These are phyloP conservation scores for Testicularia cyperi DNA, from an alignment of 1,284 basidiomycete genomes.

Conservation along the genomic window DNA sequence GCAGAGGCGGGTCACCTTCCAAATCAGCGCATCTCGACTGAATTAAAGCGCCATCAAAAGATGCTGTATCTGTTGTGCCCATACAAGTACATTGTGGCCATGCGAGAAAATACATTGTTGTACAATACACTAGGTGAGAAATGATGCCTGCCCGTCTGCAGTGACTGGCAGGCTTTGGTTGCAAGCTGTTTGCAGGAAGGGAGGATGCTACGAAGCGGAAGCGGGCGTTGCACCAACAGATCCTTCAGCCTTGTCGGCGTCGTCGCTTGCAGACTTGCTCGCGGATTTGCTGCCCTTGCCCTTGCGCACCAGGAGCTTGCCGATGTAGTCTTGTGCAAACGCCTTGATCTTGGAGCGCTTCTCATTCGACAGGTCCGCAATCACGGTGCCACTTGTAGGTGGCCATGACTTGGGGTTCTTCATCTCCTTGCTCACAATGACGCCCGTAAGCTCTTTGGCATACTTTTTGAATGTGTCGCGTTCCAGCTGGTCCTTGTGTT, in stretches of 20 bases:
- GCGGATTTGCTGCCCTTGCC: constrained; percentile 6
- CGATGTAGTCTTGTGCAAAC: constrained; percentile 79
- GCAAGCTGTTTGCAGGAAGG: too few species aligned
- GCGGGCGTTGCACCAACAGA: not conserved
- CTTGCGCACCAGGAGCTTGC: constrained; percentile 47
- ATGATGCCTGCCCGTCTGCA: too few species aligned
- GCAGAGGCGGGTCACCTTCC: too few species aligned
- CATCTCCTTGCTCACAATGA: constrained; percentile 89
- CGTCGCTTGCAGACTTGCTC: constrained; percentile 1
- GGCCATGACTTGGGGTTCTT: constrained; percentile 63
- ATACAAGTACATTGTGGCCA: too few species aligned
- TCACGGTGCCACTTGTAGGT: constrained; percentile 64
- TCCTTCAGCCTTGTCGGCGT: too few species aligned
- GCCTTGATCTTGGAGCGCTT: constrained; percentile 87
- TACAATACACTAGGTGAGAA: too few species aligned
- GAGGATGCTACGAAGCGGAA: not conserved
- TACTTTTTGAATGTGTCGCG: constrained; percentile 89
- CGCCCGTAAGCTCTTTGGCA: constrained; percentile 84
- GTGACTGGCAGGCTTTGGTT: too few species aligned
- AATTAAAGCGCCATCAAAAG: too few species aligned
- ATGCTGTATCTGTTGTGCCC: too few species aligned
- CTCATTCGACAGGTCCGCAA: constrained; percentile 70
- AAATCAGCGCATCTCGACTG: too few species aligned
- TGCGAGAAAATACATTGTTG: too few species aligned
- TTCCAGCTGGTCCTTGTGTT: constrained; percentile 77